Evolutionary conservation across 805 yeast species (phyloP).

Genomic region (Barnettozyma vustinii): DNA sequence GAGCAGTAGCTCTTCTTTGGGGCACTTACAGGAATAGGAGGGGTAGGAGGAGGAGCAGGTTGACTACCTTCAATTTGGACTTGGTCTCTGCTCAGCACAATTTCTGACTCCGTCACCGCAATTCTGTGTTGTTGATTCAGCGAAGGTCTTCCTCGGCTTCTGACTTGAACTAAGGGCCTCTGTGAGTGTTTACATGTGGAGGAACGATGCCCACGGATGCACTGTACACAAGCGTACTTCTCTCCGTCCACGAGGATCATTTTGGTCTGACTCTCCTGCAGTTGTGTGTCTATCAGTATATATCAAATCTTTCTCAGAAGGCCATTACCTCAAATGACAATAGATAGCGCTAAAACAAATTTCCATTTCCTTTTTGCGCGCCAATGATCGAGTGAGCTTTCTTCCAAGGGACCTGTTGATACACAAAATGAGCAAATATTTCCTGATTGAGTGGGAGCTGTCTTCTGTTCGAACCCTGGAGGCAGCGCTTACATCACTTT

Average conservation of each 20-base stretch:
- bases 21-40: background rate
- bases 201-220: conserved; percentile 81
- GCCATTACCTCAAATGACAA: background rate
- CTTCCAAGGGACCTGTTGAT: background rate
- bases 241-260: conserved; percentile 71
- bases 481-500: too few relatives aligned
- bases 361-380: background rate
- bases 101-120: conserved; percentile 24
- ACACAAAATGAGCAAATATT: background rate
- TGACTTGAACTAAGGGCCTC: conserved; percentile 69
- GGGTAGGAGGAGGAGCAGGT: background rate
- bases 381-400: background rate
- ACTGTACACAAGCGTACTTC: conserved; percentile 70
- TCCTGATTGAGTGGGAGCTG: background rate
- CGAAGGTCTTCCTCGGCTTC: conserved; percentile 72
- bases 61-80: conserved; percentile 9
- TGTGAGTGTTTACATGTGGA: conserved; percentile 69
- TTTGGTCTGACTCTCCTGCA: background rate
- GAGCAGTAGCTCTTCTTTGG: conserved; percentile 2
- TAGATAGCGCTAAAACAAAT: background rate
- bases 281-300: background rate
- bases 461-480: background rate
- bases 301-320: background rate
- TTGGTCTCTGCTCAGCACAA: conserved; percentile 14
- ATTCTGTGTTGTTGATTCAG: conserved; percentile 34